Evolutionary conservation across 176 grass and related monocot species (phyloP), one percentile per base, ranked within the genome.

Genomic region (Oropetium thomaeum): DNA sequence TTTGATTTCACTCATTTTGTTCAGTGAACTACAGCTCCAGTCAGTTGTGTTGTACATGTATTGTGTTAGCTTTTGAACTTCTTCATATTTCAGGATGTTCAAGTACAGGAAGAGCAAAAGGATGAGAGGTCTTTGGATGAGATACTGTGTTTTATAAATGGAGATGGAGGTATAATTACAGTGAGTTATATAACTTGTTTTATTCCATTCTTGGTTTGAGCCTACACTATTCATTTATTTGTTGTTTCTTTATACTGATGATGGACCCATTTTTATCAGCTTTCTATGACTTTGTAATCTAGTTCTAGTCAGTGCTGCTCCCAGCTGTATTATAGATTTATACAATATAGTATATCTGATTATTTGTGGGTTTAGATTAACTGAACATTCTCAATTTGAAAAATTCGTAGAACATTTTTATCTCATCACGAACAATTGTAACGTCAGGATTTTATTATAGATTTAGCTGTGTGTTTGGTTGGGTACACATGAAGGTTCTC

Each of bases 81-180:
- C 4, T 27, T 16, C 67, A 80, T 88, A 33, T 92, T 83, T 51
- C 83, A 99, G 96, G 87, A 96, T 84, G 79, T 79, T 67, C 81
- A 92, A 73, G 85, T 89, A 75, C 70, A 95, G 65, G 85, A 92
- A 76, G 89, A 90, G 68, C 78, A 76, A 62, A 96, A 84, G 58
- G 96, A 99, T 84, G 96, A 99, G 62, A 74, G 96, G 47, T 99
- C 96, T 32, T 88, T 99, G 84, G 96, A 99, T 88, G 96, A 99
- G 82, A 75, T 99, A 79, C 57, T 99, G 48, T 96, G 92, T 90
- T 99, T 90, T 88, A 99, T 99, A 82, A 99, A 99, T 90, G 96
- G 96, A 34, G 87, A 97, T 78, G 90, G 90, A 92, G 96, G 96
- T 99, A 92, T 78, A 80, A 70, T 48, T 92, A 79, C 59, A 74